A percentile compares a stretch with the other conserved stretches of the same genome.
Evolutionary conservation across 2,329 filamentous ascomycete genomes (phyloP).

Genomic region (Microcyclospora pomicola): DNA sequence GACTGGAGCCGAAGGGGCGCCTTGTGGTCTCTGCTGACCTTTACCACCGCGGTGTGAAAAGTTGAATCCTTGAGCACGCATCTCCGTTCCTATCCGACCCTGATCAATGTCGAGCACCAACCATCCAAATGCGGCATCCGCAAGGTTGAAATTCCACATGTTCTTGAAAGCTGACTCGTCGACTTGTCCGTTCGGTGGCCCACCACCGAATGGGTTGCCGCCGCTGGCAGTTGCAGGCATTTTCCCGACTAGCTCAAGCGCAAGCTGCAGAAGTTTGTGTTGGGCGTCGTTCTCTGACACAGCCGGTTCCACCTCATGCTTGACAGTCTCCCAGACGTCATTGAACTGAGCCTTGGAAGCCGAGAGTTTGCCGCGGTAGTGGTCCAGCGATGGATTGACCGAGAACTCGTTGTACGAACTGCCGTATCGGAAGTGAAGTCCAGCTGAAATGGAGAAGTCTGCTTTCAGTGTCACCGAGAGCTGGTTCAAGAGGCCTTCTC

Average conservation of each 20-base stretch:
- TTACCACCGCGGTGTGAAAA: conserved; percentile 92
- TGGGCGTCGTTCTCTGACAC: conserved; percentile 90
- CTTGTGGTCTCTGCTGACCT: conserved; percentile 28
- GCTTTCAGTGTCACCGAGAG: conserved; percentile 94
- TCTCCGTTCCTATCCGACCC: conserved; percentile 92
- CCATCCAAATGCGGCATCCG: conserved; percentile 94
- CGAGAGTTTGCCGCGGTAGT: conserved; percentile 95
- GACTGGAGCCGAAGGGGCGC: conserved; percentile 24
- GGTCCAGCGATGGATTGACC: conserved; percentile 92
- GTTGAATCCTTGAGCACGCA: conserved; percentile 98
- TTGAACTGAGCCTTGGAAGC: conserved; percentile 98
- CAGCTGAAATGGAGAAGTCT: conserved; percentile 94
- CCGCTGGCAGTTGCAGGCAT: conserved; percentile 93
- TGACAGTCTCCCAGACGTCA: conserved; percentile 98
- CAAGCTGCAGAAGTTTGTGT: conserved; percentile 80
- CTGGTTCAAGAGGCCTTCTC: conserved; percentile 93
- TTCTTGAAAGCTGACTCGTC: conserved; percentile 99
- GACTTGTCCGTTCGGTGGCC: conserved; percentile 69
- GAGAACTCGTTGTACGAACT: conserved; percentile 99
- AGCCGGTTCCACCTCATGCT: conserved; percentile 85
- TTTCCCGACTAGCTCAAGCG: conserved; percentile 86
- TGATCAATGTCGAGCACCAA: conserved; percentile 89
- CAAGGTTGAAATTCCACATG: conserved; percentile 99
- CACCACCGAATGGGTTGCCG: conserved; percentile 90
- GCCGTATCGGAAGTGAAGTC: conserved; percentile 94